Evolutionary conservation across 1,284 basidiomycete species (phyloP), one percentile per base, ranked within the genome.

Genomic region (Coniophora puteana): DNA sequence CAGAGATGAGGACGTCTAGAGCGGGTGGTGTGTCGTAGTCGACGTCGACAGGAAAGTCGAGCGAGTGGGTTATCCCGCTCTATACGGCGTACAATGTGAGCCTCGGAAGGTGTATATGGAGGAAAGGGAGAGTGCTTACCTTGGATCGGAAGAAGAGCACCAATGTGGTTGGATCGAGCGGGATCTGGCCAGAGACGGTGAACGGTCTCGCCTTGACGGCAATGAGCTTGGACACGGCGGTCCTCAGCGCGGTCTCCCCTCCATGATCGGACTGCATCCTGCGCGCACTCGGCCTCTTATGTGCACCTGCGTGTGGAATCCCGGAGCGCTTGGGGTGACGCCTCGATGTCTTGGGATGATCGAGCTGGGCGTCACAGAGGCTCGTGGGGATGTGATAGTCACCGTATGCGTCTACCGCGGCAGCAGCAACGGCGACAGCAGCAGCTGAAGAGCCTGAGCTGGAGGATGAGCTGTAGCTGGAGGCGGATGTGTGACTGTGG

Each of bases 1-100:
- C 73, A 11, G 78, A 78, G 49, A 88, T 77, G 54, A 89, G 73
- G 36, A 86, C 83, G 51, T 89, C 85, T 43, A 89, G 72, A n/a
- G 84, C 78, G 4, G 85, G 84, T 18, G 86, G 86, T 14, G 80
- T 74, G 56, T 78, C 79, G 50, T 81, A 78, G 50, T 82, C 79
- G 38, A 85, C 72, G 53, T 89, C 83, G 50, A 89, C 78, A 4
- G 86, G 87, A 54, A 89, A 89, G 57, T 88, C 83, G 20, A 89
- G 69, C 5, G 85, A 81, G 55, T 89, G 83, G 1, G 83, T 83
- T 44, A 86, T 83, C 22, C 81, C 84, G 49, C 79, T 81, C 87
- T 89, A 48, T 31, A n/a, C 13, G 23, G 32, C 8, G 21, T 27
- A 18, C 8, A 4, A 13, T 31, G 36, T 30, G 13, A 39, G 22